Evolutionary conservation across 2,329 filamentous ascomycete species (phyloP).

Genomic region (Ophiostoma australiae): DNA sequence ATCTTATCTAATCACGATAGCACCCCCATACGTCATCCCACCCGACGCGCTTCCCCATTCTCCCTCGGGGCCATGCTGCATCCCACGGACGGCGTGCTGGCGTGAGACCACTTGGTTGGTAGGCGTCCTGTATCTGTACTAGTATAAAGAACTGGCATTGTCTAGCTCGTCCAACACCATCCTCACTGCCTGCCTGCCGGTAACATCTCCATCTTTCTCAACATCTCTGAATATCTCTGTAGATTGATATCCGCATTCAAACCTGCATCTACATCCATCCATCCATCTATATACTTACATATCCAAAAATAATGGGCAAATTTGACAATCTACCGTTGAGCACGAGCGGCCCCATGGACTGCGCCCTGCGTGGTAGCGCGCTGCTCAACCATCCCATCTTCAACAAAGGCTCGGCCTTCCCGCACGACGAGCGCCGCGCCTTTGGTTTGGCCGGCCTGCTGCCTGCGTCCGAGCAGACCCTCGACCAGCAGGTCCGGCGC

Average conservation of each 20-base stretch:
- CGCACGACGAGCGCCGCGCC: conserved; percentile 58
- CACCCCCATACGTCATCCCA: no score
- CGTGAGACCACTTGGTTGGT: no score
- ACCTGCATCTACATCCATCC: background rate
- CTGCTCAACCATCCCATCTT: conserved; percentile 63
- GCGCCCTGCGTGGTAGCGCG: conserved; percentile 46
- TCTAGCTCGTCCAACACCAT: no score
- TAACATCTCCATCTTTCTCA: no score
- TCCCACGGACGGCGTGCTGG: no score
- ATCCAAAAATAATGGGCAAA: background rate
- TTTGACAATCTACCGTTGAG: conserved; percentile 45
- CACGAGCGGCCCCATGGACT: conserved; percentile 46
- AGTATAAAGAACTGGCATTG: no score
- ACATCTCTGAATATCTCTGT: no score
- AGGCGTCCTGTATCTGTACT: no score
- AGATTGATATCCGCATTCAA: background rate
- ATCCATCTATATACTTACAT: background rate
- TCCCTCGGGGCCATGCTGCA: no score
- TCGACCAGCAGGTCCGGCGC: conserved; percentile 70
- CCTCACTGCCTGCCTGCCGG: no score
- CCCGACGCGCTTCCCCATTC: no score
- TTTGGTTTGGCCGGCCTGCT: conserved; percentile 72
- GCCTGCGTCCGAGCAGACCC: conserved; percentile 64
- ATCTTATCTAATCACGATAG: no score
- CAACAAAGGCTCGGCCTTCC: conserved; percentile 81